Percentiles rank a stretch among this genome's conserved stretches.
Evolutionary conservation across 2,329 filamentous ascomycete genomes (phyloP).

Genomic region (Stachybotrys echinatus): DNA sequence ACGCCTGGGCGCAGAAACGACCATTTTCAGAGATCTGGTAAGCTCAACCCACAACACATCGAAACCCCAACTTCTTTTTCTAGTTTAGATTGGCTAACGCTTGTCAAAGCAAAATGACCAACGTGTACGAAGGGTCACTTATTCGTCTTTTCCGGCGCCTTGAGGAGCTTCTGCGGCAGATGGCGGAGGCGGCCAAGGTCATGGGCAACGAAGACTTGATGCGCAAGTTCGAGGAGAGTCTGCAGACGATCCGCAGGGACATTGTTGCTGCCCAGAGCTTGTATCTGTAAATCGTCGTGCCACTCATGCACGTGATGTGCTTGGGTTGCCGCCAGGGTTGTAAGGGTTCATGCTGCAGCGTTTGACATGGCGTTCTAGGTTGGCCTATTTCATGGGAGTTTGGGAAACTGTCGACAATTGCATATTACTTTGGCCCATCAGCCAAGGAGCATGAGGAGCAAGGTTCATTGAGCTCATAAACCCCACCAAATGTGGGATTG

Average conservation of each 20-base stretch:
- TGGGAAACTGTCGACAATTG: not conserved
- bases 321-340: no score
- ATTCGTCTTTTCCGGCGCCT: conserved; percentile 94
- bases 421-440: not conserved
- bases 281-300: conserved; percentile 58
- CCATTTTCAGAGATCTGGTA: conserved; percentile 94
- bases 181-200: conserved; percentile 91
- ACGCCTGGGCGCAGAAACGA: conserved; percentile 83
- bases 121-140: conserved; percentile 92
- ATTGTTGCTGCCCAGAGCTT: conserved; percentile 93
- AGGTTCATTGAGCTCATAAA: no score
- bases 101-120: conserved; percentile 84
- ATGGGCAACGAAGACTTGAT: conserved; percentile 97
- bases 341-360: no score
- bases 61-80: conserved; percentile 1
- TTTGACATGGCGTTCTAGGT: not conserved
- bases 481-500: no score
- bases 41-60: conserved; percentile 35
- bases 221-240: conserved; percentile 81
- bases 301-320: not conserved
- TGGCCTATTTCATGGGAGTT: not conserved
- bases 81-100: conserved; percentile 13
- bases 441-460: no score
- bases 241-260: conserved; percentile 83
- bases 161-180: conserved; percentile 90